These are phyloP conservation scores for Aspergillus haitiensis DNA, from an alignment of 495 filamentous ascomycete genomes.

Conservation along the genomic window DNA sequence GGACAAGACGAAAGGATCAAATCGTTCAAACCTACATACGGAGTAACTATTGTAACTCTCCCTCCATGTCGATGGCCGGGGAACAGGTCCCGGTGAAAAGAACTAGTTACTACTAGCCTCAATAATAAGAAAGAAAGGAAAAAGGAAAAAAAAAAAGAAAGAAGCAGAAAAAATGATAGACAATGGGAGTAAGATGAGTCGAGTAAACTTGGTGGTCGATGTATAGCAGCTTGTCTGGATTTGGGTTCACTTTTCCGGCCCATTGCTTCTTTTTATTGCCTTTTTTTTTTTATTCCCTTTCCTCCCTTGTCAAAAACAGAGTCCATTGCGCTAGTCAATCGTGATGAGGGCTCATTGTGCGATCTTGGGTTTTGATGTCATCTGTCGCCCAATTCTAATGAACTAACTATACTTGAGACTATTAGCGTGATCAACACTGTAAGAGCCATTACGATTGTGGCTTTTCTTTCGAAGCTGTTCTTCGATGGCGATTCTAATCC, in stretches of 20 bases:
- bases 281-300: too few relatives aligned
- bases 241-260: too few relatives aligned
- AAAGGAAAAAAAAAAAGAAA: too few relatives aligned
- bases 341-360: background rate
- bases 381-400: background rate
- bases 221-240: too few relatives aligned
- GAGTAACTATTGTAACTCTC: slow-evolving; percentile 6
- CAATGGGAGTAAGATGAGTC: too few relatives aligned
- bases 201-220: too few relatives aligned
- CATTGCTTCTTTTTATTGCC: too few relatives aligned
- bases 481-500: background rate
- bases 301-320: too few relatives aligned
- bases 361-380: background rate
- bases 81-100: slow-evolving; percentile 14
- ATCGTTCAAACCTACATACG: slow-evolving; percentile 2
- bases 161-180: too few relatives aligned
- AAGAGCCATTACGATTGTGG: background rate
- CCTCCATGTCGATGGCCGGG: slow-evolving; percentile 13
- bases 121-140: background rate
- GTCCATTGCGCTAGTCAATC: background rate
- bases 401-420: background rate
- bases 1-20: background rate
- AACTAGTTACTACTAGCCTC: slow-evolving; percentile 4
- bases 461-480: background rate
- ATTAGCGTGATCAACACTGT: background rate